phyloP scores from a whole-genome alignment of 23 red algal species.

The Gracilariopsis chorda region DNA sequence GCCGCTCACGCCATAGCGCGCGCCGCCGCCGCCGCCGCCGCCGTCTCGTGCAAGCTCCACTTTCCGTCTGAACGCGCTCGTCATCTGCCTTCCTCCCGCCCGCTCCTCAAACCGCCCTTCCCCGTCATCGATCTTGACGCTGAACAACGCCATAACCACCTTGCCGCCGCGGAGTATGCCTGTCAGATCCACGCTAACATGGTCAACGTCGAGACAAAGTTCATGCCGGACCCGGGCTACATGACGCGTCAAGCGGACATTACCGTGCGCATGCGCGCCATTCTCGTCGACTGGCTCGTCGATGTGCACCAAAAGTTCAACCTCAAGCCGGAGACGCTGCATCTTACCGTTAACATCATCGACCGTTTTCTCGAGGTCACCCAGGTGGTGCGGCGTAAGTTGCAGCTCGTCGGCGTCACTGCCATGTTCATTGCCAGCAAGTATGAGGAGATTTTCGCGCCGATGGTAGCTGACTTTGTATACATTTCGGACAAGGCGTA shows the following conservation, averaged over 20 bases:
- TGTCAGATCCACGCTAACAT: slow-evolving; percentile 68
- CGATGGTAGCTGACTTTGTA: slow-evolving; percentile 94
- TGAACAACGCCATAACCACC: slow-evolving; percentile 55
- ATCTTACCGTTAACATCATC: slow-evolving; percentile 95
- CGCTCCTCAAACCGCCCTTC: neutral
- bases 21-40: slow-evolving; percentile 15
- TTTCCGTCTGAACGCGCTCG: neutral
- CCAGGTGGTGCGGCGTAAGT: slow-evolving; percentile 79
- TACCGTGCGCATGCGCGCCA: slow-evolving; percentile 91
- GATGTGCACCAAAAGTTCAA: slow-evolving; percentile 93
- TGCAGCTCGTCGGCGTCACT: slow-evolving; percentile 95
- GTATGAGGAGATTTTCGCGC: slow-evolving; percentile 98
- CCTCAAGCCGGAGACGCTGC: slow-evolving; percentile 81
- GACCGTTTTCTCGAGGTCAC: slow-evolving; percentile 87
- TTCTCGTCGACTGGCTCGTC: slow-evolving; percentile 97
- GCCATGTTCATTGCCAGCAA: slow-evolving; percentile 98
- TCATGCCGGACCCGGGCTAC: slow-evolving; percentile 86
- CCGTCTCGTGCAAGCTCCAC: slow-evolving; percentile 47
- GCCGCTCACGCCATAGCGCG: slow-evolving; percentile 1
- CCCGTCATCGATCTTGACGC: slow-evolving; percentile 49
- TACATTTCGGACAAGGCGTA: slow-evolving; percentile 98
- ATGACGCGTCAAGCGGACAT: slow-evolving; percentile 91
- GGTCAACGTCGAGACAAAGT: slow-evolving; percentile 40
- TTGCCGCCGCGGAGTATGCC: slow-evolving; percentile 60
- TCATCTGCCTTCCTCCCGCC: neutral